Base-by-base conservation (phyloP, 306 rosid genomes). In the Acacia acuminata region DNA sequence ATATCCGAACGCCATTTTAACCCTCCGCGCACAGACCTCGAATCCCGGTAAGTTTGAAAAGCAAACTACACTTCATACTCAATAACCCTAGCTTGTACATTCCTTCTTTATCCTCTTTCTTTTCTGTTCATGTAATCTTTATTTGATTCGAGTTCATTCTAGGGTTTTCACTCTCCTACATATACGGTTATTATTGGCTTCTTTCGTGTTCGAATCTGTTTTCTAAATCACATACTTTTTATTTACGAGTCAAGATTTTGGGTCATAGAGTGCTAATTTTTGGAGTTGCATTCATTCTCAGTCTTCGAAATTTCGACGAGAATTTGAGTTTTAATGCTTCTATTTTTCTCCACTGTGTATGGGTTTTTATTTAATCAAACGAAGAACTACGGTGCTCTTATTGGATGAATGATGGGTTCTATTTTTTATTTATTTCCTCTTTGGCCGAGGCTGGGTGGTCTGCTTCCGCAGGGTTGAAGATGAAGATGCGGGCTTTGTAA, bases 11-110 rank as follows among this genome's bases (percentile, higher is more conserved):
- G 7, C 79, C 36, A 12, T 56, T 56, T 75, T 24, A 6, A 14
- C 68, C 61, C 53, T 51, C 0, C 24, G 12, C 40, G 51, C 70
- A 34, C 11, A 58, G 58, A 22, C 20, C 4, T 63, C 24, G n/a
- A 25, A 36, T 58, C 53, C 51, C 24, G 51, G 87, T 73, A 56
- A 84, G 87, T 79, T 53, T 27, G 3, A 45, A 66, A 32, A 36
- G 22, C 17, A 17, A 75, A 20, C 47, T 2, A 22, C 70, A 42
- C 58, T 61, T 51, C 25, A 15, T 32, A 32, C 47, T 83, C 14
- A 25, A 17, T 6, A 45, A 34, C 66, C 80, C 73, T 79, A 44
- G 40, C 56, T 71, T 78, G 10, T 42, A 30, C 61, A 27, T n/a
- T 16, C 63, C 30, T 19, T 77, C 12, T 51, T 43, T 19, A 51